Base-by-base conservation (phyloP, 768 basidiomycete genomes). In the Hemileccinum impolitum region DNA sequence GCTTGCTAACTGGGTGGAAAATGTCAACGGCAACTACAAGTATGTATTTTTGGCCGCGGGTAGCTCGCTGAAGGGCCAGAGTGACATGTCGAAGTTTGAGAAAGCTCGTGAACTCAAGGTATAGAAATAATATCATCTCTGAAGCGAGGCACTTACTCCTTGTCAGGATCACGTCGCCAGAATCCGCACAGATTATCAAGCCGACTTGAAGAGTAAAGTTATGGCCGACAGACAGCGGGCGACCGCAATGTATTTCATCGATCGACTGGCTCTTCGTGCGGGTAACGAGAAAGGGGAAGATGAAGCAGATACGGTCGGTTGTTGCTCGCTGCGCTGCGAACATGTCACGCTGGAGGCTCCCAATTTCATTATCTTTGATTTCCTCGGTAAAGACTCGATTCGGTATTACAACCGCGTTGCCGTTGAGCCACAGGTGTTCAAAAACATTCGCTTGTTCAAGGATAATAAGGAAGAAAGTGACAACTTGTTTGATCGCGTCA, bases 211-310 rank as follows among this genome's bases (percentile, higher is more conserved):
- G 71, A 85, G 79, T 45, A 98, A 96, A 68, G 81, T 93, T 50
- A 98, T 93, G 89, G 88, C 85, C 10, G 87, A 91, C 55, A 85
- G 96, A 30, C 95, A 98, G 70, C 85, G 95, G 21, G 96, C 96
- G n/a, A 98, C 95, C 1, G 90, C 96, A 14, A 90, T 99, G 86
- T 99, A 99, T 69, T 92, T 99, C 72, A 98, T 99, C 61, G 96
- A 99, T 70, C 83, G 84, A 62, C 79, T 97, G 31, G 96, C 96
- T 31, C 87, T 99, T 67, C 90, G 96, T 78, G 94, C 94, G 40
- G 96, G 96, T 55, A 98, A 98, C 70, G 96, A 99, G 74, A 99
- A 99, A 70, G 96, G 95, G 38, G 96, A 97, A 61, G 96, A 99
- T 58, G 96, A 98, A 70, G 96, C 96, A 1, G 96, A 99, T 66